Evolutionary conservation across 805 yeast species (phyloP), one percentile per base, ranked within the genome.

Genomic region (Citeromyces matritensis): DNA sequence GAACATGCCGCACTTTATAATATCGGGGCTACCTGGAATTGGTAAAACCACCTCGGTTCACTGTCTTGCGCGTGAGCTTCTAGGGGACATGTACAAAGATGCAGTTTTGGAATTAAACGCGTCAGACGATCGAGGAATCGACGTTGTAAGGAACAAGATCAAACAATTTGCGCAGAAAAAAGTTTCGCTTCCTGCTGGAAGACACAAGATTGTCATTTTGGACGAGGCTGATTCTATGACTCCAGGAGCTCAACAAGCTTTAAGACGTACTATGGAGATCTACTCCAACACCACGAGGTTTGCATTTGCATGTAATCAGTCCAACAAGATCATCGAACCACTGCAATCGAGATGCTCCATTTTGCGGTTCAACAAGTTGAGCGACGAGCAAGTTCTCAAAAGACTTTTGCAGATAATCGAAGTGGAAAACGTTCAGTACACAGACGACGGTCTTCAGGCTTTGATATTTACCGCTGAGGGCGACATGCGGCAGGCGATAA

Each of bases 151-250:
- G 38, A 86, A 83, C 43, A 76, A 81, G 44, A 91, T 91, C 57
- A 91, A 91, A 53, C 84, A 82, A 38, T 91, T 91, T 66, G 97
- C 98, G 3, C 96, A 85, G 48, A 86, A 86, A 44, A 86, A 83
- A 49, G 88, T 86, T 30, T 74, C 65, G 46, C 59, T 91, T 39
- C 94, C 95, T 1, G 69, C 76, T 1, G 95, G 95, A 1, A 67
- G 88, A 42, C 96, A 88, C 49, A 91, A 91, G 64, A 82, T 91
- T 34, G 69, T 91, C 41, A 88, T 91, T 33, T 57, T 91, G 40
- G 98, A 88, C 53, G 98, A 85, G 55, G 96, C 95, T 1, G 96
- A 85, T 49, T 77, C 91, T 9, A 85, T 85, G 96, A 85, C 96
- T 0, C 84, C 94, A 0, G 95, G 94, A 25, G 95, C 96, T 2